These are phyloP conservation scores for Hirschioporus abietinus DNA, from an alignment of 768 basidiomycete genomes.

Conservation along the genomic window DNA sequence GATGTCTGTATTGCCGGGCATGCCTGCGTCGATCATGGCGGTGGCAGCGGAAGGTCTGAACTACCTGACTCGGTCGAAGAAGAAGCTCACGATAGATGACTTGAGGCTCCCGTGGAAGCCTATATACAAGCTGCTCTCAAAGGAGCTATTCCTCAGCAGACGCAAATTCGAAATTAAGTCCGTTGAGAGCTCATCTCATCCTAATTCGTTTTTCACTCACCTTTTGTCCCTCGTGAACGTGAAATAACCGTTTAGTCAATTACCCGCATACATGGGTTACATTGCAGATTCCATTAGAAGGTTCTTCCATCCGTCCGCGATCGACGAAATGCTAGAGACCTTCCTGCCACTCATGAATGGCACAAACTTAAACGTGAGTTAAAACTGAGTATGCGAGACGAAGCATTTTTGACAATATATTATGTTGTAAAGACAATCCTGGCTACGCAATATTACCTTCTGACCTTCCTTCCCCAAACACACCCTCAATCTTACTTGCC, in stretches of 20 bases:
- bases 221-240: slow-evolving; percentile 1
- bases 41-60: slow-evolving; percentile 61
- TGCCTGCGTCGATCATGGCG: slow-evolving; percentile 64
- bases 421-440: slow-evolving; percentile 50
- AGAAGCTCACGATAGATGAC: slow-evolving; percentile 71
- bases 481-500: slow-evolving; percentile 83
- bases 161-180: slow-evolving; percentile 78
- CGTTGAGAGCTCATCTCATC: slow-evolving; percentile 19
- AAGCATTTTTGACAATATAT: slow-evolving; percentile 10
- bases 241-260: slow-evolving; percentile 40
- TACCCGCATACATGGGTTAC: slow-evolving; percentile 74
- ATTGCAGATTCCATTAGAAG: slow-evolving; percentile 62
- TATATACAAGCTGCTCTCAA: slow-evolving; percentile 62
- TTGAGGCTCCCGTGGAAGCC: slow-evolving; percentile 80
- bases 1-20: slow-evolving; percentile 68
- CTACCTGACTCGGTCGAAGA: slow-evolving; percentile 57
- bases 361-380: slow-evolving; percentile 61
- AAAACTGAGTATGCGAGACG: background rate
- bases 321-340: slow-evolving; percentile 81
- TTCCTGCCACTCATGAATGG: slow-evolving; percentile 79
- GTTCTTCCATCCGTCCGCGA: slow-evolving; percentile 87
- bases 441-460: slow-evolving; percentile 78
- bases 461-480: slow-evolving; percentile 78
- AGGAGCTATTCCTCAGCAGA: slow-evolving; percentile 72
- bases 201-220: background rate